phyloP scores from a whole-genome alignment of 345 rosid species.

The Arabis alpina region DNA sequence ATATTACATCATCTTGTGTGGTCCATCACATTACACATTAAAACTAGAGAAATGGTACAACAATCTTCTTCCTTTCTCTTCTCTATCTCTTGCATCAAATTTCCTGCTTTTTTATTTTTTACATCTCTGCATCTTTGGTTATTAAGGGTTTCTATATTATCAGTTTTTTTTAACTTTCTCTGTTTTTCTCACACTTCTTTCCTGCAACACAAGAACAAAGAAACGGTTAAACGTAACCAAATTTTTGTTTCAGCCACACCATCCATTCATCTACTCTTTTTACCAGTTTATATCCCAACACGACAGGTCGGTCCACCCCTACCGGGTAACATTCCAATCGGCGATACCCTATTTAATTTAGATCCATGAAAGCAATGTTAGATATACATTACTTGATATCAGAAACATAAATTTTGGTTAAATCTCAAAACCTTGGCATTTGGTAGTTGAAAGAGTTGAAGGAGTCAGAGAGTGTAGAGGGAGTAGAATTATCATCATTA shows the following conservation, averaged over 20 bases:
- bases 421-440: constrained; percentile 60
- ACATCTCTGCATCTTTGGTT: constrained; percentile 39
- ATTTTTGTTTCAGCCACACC: neutral
- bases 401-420: constrained; percentile 12
- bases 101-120: constrained; percentile 39
- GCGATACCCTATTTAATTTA: constrained; percentile 43
- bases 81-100: constrained; percentile 40
- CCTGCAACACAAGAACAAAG: constrained; percentile 28
- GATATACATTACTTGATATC: constrained; percentile 9
- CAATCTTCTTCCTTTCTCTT: constrained; percentile 36
- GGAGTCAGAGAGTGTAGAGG: constrained; percentile 45
- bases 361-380: constrained; percentile 18
- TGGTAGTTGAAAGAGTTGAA: constrained; percentile 73
- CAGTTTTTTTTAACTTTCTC: constrained; percentile 35
- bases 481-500: constrained; percentile 51
- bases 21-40: constrained; percentile 46
- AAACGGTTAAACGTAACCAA: constrained; percentile 18
- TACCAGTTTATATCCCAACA: constrained; percentile 73
- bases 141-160: constrained; percentile 40
- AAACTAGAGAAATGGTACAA: constrained; percentile 43
- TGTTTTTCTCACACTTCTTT: constrained; percentile 21
- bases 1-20: constrained; percentile 45
- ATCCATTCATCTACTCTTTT: constrained; percentile 9
- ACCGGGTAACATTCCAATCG: constrained; percentile 67
- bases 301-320: constrained; percentile 86